Conservation (phyloP, 768 basidiomycete genomes). For the Trametes villosa region DNA sequence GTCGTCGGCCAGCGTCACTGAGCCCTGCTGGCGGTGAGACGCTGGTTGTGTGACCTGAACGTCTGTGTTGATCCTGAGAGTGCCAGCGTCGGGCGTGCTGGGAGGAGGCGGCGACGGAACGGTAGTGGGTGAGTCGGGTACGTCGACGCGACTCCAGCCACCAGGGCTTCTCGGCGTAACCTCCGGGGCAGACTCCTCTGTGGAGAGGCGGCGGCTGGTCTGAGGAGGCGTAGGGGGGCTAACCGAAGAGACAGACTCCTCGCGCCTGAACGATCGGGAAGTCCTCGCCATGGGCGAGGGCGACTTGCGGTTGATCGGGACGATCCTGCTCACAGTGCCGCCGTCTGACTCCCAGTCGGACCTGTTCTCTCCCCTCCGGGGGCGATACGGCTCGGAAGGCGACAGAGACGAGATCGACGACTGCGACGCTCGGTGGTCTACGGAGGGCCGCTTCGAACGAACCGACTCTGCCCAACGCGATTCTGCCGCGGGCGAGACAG, state of each 20-base stretch:
- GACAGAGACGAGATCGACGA: constrained; percentile 71
- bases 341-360: constrained; percentile 63
- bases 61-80: constrained; percentile 21
- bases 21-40: constrained; percentile 37
- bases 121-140: constrained; percentile 45
- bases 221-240: constrained; percentile 40
- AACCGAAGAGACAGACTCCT: constrained; percentile 44
- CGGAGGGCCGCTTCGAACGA: constrained; percentile 27
- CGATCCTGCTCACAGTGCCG: constrained; percentile 51
- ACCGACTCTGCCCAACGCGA: constrained; percentile 26
- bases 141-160: constrained; percentile 40
- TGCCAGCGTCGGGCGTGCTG: constrained; percentile 41
- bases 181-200: constrained; percentile 20
- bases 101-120: constrained; percentile 45
- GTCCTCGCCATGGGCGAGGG: constrained; percentile 73
- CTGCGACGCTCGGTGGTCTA: constrained; percentile 55
- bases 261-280: constrained; percentile 39
- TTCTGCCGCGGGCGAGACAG: constrained; percentile 22
- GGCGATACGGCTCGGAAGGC: constrained; percentile 52
- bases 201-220: constrained; percentile 22
- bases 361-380: constrained; percentile 39
- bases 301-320: constrained; percentile 68
- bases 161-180: constrained; percentile 18
- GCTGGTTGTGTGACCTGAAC: constrained; percentile 37
- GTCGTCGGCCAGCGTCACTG: constrained; percentile 36